Conservation (phyloP, 2,329 filamentous ascomycete genomes). For the Neofusicoccum cordaticola region DNA sequence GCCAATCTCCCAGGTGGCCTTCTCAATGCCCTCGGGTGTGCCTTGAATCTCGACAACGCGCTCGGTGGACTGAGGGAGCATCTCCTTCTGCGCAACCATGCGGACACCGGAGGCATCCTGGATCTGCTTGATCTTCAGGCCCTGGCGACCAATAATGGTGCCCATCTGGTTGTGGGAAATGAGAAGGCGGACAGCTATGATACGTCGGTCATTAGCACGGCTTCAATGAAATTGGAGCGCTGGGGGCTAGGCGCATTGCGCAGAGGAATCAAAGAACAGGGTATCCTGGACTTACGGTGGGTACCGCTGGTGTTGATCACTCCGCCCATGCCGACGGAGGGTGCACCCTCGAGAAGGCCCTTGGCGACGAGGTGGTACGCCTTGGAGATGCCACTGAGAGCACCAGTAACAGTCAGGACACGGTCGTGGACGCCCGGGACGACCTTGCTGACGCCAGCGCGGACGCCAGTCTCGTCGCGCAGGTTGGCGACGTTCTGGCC, state of each 20-base stretch:
- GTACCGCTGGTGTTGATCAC: slow-evolving; percentile 83
- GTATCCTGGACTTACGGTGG: slow-evolving; percentile 68
- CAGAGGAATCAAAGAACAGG: neutral
- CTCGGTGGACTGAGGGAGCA: slow-evolving; percentile 98
- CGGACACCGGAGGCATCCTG: slow-evolving; percentile 94
- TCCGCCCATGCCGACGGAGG: slow-evolving; percentile 94
- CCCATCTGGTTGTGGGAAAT: slow-evolving; percentile 99
- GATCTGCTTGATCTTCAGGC: slow-evolving; percentile 98
- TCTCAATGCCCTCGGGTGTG: slow-evolving; percentile 90
- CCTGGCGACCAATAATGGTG: slow-evolving; percentile 94
- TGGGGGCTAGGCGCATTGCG: neutral
- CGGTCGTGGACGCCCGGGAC: slow-evolving; percentile 96
- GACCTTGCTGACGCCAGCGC: slow-evolving; percentile 97
- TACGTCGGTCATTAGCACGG: neutral
- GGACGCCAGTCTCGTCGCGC: slow-evolving; percentile 95
- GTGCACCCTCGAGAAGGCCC: slow-evolving; percentile 86
- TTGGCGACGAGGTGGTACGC: slow-evolving; percentile 93
- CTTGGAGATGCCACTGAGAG: slow-evolving; percentile 81
- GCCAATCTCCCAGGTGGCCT: slow-evolving; percentile 97
- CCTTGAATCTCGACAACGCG: slow-evolving; percentile 96
- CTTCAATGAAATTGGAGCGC: neutral
- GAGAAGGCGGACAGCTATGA: slow-evolving; percentile 87
- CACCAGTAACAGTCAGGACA: slow-evolving; percentile 90
- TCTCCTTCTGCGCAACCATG: slow-evolving; percentile 99
- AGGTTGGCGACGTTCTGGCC: slow-evolving; percentile 98